Evolutionary conservation across 805 yeast genomes (phyloP).

Genomic region (Myxozyma mucilagina): DNA sequence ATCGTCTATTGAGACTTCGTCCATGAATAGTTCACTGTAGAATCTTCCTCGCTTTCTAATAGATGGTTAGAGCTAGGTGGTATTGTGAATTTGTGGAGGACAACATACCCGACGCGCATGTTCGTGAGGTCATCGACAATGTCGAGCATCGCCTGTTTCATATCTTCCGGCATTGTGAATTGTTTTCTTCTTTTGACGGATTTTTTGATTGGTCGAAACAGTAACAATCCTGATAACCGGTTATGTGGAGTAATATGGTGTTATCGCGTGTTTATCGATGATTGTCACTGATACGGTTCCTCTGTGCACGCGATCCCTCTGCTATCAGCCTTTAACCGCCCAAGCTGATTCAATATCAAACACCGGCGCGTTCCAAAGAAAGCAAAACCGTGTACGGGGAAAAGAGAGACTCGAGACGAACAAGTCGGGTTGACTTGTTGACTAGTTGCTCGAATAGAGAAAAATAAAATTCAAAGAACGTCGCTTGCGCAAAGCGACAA

Average conservation of each 20-base stretch:
- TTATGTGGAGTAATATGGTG: neutral
- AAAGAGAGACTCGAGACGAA: no score
- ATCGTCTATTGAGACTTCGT: slow-evolving; percentile 64
- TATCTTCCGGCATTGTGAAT: neutral
- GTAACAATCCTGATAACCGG: neutral
- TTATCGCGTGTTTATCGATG: no score
- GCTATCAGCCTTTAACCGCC: no score
- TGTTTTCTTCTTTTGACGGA: neutral
- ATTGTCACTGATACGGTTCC: no score
- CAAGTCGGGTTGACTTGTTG: neutral
- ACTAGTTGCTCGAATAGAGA: neutral
- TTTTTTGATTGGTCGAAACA: neutral
- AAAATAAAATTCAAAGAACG: neutral
- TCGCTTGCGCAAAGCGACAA: neutral
- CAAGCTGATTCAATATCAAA: no score
- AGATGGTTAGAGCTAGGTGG: neutral
- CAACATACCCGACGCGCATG: slow-evolving; percentile 32
- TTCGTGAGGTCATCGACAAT: slow-evolving; percentile 46
- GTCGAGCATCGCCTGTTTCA: slow-evolving; percentile 13
- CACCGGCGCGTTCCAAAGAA: neutral
- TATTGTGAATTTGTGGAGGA: neutral
- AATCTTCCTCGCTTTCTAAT: slow-evolving; percentile 45
- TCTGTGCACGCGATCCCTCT: no score
- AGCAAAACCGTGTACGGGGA: neutral
- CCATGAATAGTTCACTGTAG: slow-evolving; percentile 62